Evolutionary conservation across 1,284 basidiomycete genomes (phyloP), one percentile per base, ranked within the genome.

Genomic region (Xanthoconium separans): DNA sequence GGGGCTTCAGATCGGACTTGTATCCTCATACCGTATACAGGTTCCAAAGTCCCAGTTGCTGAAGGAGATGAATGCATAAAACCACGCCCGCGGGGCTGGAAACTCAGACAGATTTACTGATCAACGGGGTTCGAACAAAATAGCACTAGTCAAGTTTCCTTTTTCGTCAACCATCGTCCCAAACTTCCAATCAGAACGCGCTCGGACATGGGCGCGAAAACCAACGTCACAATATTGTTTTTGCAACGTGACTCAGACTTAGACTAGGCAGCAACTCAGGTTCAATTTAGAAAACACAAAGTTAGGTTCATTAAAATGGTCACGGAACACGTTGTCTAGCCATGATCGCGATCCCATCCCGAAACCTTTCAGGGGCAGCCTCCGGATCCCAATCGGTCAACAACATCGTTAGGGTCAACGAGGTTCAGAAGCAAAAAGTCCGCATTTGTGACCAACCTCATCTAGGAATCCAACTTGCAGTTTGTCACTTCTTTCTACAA

Each of bases 401-500:
- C 53, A 55, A 29, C 9, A 39, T 47, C 18, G 34, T 36, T 50
- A 39, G 29, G 36, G 53, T 55, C 59, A 54, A 40, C 42, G 31
- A 11, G 4, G 12, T 20, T 34, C n/a, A 12, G 39, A 31, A 4
- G 39, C 16, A 29, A 46, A 42, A 45, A 34, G 36, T 3, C 24
- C 15, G 18, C 42, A 15, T 18, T 42, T 10, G n/a, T 12, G 50
- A 34, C 68, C 54, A 9, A 54, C 57, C 43, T 62, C 29, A 59
- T 56, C 63, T 48, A 66, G 31, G 46, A 54, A 48, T 87, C 78
- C n/a, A 86, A 68, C 6, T 58, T 27, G 27, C 27, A 6, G 63
- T 59, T 84, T 78, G n/a, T 73, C 53, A 87, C 84, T 16, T 78
- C 74, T 1, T 70, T 63, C 5, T 68, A 68, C 11, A 89, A 73